Base-by-base conservation (phyloP, 768 basidiomycete genomes). In the Mycena indigotica region DNA sequence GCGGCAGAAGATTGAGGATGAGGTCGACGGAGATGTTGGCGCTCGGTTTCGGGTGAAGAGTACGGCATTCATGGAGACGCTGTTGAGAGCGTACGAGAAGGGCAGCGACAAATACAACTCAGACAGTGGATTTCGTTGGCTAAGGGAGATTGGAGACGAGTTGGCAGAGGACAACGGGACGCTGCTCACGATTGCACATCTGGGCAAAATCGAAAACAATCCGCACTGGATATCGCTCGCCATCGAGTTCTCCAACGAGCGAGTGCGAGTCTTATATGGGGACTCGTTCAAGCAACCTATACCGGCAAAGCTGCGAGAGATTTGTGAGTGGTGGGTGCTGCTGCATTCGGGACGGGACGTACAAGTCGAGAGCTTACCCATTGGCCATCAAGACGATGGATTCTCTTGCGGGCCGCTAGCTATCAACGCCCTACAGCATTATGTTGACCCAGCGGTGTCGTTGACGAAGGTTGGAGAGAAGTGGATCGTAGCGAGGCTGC, bases 371-470 rank as follows among this genome's bases (percentile, higher is more conserved):
- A 26, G 46, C 25, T 38, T 58, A 5, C 41, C 51, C 8, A 48
- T 53, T 1, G 56, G 44, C 3, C 3, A n/a, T 2, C 57, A 58
- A 24, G 15, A 3, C 0, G 57, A 58, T 17, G 50, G 57, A 10
- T 58, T 53, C 24, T 58, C 57, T 4, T 58, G 57, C 19, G 51
- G 52, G 1, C 52, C 53, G 57, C 24, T 58, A n/a, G 57, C 38
- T 4, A 32, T 46, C 50, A 58, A 58, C 21, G 23, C 10, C 28
- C 25, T 19, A 2, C 41, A 53, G 32, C 51, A 53, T 23, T 50
- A 6, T 19, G 48, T 50, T 6, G 48, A 50, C 23, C 8, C 48
- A 16, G 6, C 13, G 16, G 23, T 57, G 3, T 15, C 40, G 19
- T 19, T 57, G 26, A 45, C 15, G 8, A 32, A 23, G 6, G 6